These are phyloP conservation scores for Comarum palustre DNA, from an alignment of 306 rosid genomes.

Conservation along the genomic window DNA sequence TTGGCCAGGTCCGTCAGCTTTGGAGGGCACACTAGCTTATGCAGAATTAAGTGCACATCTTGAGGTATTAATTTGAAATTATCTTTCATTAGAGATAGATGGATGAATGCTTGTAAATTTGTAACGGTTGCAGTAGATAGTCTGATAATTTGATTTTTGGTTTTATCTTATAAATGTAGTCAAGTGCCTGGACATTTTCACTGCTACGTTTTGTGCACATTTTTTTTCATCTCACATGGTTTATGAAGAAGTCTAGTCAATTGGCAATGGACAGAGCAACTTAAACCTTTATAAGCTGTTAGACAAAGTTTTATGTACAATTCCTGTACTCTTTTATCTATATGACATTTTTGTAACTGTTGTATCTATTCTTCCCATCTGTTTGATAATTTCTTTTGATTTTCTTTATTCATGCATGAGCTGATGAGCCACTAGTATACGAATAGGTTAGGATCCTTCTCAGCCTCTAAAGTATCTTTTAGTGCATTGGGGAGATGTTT, in stretches of 20 bases:
- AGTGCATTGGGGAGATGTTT: conserved; percentile 56
- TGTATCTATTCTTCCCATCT: background rate
- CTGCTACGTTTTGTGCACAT: conserved; percentile 7
- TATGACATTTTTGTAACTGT: background rate
- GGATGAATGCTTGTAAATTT: background rate
- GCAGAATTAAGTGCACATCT: conserved; percentile 52
- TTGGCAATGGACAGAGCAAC: background rate
- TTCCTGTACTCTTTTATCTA: background rate
- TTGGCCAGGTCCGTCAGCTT: conserved; percentile 40
- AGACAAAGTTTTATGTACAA: background rate
- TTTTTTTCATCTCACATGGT: background rate
- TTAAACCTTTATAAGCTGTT: background rate
- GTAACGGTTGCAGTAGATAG: background rate
- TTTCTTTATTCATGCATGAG: conserved; percentile 19
- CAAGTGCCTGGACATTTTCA: background rate
- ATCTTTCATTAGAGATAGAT: conserved; percentile 20
- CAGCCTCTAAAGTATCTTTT: conserved; percentile 38
- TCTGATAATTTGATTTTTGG: background rate
- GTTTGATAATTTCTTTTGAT: conserved; percentile 3
- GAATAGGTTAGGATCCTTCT: conserved; percentile 34
- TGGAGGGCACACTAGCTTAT: conserved; percentile 54
- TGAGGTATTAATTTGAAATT: conserved; percentile 51
- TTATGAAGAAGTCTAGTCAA: background rate
- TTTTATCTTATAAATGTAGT: background rate
- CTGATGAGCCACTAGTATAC: conserved; percentile 23